Percentiles rank a stretch among this genome's conserved stretches.
These are phyloP conservation scores for Verruconis gallopava DNA, from an alignment of 2,329 filamentous ascomycete genomes.

Conservation along the genomic window DNA sequence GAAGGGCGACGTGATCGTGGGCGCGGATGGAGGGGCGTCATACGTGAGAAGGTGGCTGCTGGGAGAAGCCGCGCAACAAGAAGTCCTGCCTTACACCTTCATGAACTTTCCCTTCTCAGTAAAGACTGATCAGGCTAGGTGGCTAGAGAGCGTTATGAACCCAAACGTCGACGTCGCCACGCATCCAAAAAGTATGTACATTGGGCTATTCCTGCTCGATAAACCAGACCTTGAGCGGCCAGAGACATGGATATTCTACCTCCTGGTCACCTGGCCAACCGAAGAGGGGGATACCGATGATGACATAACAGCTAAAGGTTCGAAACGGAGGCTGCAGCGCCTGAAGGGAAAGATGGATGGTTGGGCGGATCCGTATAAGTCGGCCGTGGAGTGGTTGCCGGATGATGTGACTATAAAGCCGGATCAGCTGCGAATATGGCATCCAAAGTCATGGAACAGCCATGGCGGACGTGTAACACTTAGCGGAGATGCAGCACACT, in stretches of 20 bases:
- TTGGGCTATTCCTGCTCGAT: slow-evolving; percentile 10
- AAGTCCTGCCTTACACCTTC: slow-evolving; percentile 10
- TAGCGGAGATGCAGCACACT: slow-evolving; percentile 11
- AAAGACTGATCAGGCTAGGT: slow-evolving; percentile 7
- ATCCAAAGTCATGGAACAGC: slow-evolving; percentile 10
- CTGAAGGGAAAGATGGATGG: slow-evolving; percentile 10
- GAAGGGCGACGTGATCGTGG: slow-evolving; percentile 9
- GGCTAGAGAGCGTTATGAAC: slow-evolving; percentile 10
- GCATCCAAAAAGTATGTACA: slow-evolving; percentile 11
- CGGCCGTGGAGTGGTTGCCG: slow-evolving; percentile 10
- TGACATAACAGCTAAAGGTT: slow-evolving; percentile 2
- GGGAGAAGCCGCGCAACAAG: slow-evolving; percentile 7
- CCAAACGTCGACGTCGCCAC: slow-evolving; percentile 11
- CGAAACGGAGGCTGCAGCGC: slow-evolving; percentile 5
- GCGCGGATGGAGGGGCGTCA: slow-evolving; percentile 8
- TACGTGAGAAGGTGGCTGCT: slow-evolving; percentile 9
- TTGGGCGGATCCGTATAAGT: slow-evolving; percentile 11
- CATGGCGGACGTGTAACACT: slow-evolving; percentile 8
- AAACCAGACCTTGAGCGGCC: slow-evolving; percentile 8
- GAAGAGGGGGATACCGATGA: slow-evolving; percentile 7
- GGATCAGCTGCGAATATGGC: slow-evolving; percentile 10
- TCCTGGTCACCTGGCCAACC: slow-evolving; percentile 9
- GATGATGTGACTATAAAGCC: slow-evolving; percentile 9
- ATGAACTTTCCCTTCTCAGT: slow-evolving; percentile 11
- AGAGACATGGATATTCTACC: slow-evolving; percentile 10